Base-by-base conservation (phyloP, 495 filamentous ascomycete genomes). In the Beverwykella pulmonaria region DNA sequence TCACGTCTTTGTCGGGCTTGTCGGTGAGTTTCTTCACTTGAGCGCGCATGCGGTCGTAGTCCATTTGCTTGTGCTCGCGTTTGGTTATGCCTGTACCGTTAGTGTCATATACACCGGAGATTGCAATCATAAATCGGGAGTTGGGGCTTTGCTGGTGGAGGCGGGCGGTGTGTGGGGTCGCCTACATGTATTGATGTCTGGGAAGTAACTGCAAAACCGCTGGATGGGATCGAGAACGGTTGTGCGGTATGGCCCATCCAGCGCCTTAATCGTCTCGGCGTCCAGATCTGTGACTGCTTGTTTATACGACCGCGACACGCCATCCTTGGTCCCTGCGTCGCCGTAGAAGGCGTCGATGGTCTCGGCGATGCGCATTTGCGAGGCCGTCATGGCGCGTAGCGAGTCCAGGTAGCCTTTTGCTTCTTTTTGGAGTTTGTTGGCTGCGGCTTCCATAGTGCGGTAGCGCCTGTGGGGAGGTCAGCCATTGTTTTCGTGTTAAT, bases 261-360 rank as follows among this genome's bases (percentile, higher is more conserved):
- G 78, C 2, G 94, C 95, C 74, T 98, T 98, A 75, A 98, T 97
- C 0, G 94, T 98, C 76, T 98, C 94, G 15, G 95, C 90, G 75
- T 98, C 94, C 29, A 98, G 82, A 77, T 98, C 94, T 68, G 97
- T 93, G 19, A 98, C 94, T 0, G 94, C 94, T 74, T 97, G 92
- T 80, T 98, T 98, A 79, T 98, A 98, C 74, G 90, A 93, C 70
- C 93, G 82, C 78, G 89, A 93, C 56, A 98, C 94, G 29, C 94
- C 94, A 74, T 98, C 94, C 66, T 88, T 89, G 39, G 95, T 90
- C 30, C 95, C 95, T 0, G 93, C 91, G 65, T 98, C 94, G 27
- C 94, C 94, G 79, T 98, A 98, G 78, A 98, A 98, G 17, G 94
- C 95, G 76, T 98, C 94, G 77, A 98, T 98, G 12, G 94, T 98